Base-by-base conservation (phyloP, 2,329 filamentous ascomycete species). In the Hymenoscyphus salicellus region DNA sequence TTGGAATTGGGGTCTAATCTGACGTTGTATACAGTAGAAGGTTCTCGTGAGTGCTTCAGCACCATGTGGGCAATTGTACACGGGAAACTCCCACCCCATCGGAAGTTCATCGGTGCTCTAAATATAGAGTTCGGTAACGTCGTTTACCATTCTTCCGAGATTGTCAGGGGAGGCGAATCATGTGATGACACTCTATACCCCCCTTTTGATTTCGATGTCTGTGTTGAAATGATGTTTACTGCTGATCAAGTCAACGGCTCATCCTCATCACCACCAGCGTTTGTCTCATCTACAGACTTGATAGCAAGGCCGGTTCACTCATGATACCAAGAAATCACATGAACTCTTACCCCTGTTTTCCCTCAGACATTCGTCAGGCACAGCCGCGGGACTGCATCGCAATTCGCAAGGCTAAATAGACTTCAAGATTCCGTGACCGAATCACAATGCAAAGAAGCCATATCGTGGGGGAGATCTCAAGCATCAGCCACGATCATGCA, bases 341-440 rank as follows among this genome's bases (percentile, higher is more conserved):
- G 46, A 52, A 52, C 20, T 3, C 20, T 52, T 11, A 23, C 46
- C 46, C 10, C 46, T 23, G 46, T 23, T 52, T 10, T 14, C 23
- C 46, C 46, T 52, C 46, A 52, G 46, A 52, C 46, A 38, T 26
- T 52, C 46, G 46, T 20, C n/a, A 52, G 46, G 46, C 23, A 52
- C 46, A 52, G 26, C 20, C 46, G 46, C 20, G 20, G 10, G 11
- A 11, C 20, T 52, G 46, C 20, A 52, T 49, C 20, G 20, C 46
- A 16, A 38, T 38, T 38, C 36, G 14, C 36, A 38, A 38, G 36
- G 36, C 20, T 52, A 14, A 52, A 52, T 52, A n/a, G 43, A 49
- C 43, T 11, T 23, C 46, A 23, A 52, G 46, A 52, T 52, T 23
- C 46, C 46, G 46, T 23, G 46, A 52, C 46, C 46, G 46, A 52